Base-by-base conservation (phyloP, 202 grass and related monocot species). In the Thinopyrum obtusiflorum region DNA sequence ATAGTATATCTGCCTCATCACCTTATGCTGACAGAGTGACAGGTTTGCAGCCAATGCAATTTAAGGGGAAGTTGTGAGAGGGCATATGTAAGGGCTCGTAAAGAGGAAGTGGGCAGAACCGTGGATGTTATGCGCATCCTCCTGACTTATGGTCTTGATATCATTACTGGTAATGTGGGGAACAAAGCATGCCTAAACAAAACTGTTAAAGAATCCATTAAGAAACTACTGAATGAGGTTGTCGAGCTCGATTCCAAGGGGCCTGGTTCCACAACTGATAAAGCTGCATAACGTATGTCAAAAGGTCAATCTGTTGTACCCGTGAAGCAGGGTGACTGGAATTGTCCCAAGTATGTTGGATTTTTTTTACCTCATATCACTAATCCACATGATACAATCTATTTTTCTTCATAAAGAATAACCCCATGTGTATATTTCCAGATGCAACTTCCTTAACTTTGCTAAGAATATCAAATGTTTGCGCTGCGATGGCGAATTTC, bases 371-470 rank as follows among this genome's bases (percentile, higher is more conserved):
- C 61, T 82, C 66, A 7, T 44, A n/a, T 35, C 25, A 79, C 29
- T 18, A 44, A 61, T 47, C 51, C 65, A 20, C 7, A 70, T 86
- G 53, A 36, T 76, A 17, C 0, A 11, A 74, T 60, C 10, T 74
- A 37, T 76, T 27, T 35, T 33, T 40, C 7, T 47, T 68, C 20
- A 67, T 9, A 78, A 68, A 51, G 20, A 80, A 62, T 53, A 68
- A 9, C 11, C 3, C 6, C 13, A 61, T 63, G 18, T 73, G 65
- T 77, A 36, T 71, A 29, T 82, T 93, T 21, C 14, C 78, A 98
- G 96, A 84, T 98, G 96, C 68, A 90, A 98, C 47, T 98, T 98
- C 61, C 80, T 98, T 85, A 98, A 98, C 77, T 98, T 98, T 66
- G 89, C 91, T 35, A 95, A 94, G 84, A 98, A 98, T 83, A 84